Conservation (phyloP, 139 green algal genomes). For the Micromonas pusilla region DNA sequence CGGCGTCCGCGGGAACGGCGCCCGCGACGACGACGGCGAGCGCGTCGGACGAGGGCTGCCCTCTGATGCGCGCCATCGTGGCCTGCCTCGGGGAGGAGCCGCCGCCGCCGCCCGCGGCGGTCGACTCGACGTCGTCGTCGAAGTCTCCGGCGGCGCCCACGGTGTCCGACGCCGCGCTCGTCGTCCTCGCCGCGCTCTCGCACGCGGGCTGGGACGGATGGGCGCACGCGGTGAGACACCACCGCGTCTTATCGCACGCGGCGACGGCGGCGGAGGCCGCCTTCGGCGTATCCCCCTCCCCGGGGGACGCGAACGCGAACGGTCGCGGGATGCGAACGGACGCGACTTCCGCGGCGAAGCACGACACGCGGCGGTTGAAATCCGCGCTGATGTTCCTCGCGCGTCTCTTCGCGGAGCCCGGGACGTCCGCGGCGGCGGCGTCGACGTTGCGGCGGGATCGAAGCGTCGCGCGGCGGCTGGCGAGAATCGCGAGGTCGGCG, state of each 20-base stretch:
- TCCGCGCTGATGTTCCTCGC: not conserved
- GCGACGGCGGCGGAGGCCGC: not conserved
- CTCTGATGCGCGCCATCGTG: no score
- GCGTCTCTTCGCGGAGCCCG: not conserved
- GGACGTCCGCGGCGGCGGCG: no score
- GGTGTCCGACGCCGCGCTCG: not conserved
- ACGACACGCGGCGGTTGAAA: not conserved
- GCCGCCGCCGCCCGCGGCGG: no score
- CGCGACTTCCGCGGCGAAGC: no score
- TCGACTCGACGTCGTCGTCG: not conserved
- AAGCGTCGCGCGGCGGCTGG: not conserved
- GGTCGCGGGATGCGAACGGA: no score
- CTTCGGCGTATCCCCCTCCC: not conserved
- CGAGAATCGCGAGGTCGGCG: not conserved
- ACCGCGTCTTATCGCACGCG: not conserved
- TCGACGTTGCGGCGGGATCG: not conserved
- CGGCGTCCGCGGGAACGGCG: no score
- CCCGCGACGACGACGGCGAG: no score
- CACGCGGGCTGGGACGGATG: not conserved
- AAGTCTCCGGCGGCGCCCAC: not conserved
- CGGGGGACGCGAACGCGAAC: not conserved
- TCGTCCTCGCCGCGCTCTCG: not conserved
- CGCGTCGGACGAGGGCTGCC: no score
- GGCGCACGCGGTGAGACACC: not conserved
- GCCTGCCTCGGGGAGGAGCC: no score